These are phyloP conservation scores for Gremmenia infestans DNA, from an alignment of 2,329 filamentous ascomycete species.

Conservation along the genomic window DNA sequence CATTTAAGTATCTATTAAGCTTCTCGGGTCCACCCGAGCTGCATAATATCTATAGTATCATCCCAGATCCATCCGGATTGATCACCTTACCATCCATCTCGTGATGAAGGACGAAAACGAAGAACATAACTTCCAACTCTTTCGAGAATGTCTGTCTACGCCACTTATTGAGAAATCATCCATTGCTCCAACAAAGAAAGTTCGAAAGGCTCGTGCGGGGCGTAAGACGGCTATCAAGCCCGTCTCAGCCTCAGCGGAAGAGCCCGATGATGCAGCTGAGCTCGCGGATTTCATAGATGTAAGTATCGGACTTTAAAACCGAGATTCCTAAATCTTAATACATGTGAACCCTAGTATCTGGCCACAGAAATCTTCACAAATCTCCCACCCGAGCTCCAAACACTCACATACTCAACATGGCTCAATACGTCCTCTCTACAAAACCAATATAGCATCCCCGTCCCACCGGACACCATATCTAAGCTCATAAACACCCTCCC, in stretches of 20 bases:
- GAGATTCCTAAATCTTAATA: too few species aligned
- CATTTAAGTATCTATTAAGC: background rate
- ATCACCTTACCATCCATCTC: too few species aligned
- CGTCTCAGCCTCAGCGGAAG: slow-evolving; percentile 2
- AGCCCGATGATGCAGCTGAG: slow-evolving; percentile 46
- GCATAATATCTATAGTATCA: background rate
- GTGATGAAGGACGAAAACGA: slow-evolving; percentile 22
- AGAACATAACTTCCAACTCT: slow-evolving; percentile 58
- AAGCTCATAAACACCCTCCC: slow-evolving; percentile 48
- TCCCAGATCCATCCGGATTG: too few species aligned
- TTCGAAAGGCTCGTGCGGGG: slow-evolving; percentile 35
- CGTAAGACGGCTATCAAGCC: slow-evolving; percentile 23
- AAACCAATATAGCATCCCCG: slow-evolving; percentile 51
- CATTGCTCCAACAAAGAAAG: slow-evolving; percentile 35
- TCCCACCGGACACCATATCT: slow-evolving; percentile 37
- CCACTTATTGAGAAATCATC: slow-evolving; percentile 60
- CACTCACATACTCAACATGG: slow-evolving; percentile 55
- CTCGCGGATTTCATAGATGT: slow-evolving; percentile 66
- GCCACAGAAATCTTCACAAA: slow-evolving; percentile 62
- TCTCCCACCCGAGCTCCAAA: slow-evolving; percentile 57
- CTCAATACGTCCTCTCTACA: slow-evolving; percentile 45
- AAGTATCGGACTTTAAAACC: background rate
- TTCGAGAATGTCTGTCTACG: slow-evolving; percentile 69
- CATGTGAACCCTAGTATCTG: slow-evolving; percentile 63
- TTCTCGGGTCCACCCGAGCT: background rate